Conservation (phyloP, 768 basidiomycete genomes). For the Aureoboletus auriporus region DNA sequence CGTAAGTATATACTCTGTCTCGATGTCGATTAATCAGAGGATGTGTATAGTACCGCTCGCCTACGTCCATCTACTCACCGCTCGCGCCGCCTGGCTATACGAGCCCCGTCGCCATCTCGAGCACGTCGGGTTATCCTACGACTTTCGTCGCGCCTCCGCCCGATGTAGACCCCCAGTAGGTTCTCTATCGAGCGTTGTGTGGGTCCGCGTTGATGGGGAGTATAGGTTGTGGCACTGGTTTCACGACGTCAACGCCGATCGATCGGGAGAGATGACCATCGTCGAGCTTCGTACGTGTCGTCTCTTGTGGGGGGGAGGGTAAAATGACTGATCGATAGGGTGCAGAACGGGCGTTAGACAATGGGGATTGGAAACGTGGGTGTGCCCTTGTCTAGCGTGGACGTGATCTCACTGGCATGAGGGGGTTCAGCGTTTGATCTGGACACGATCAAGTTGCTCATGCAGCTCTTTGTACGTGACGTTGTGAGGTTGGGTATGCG, state of each 20-base stretch:
- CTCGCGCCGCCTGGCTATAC: neutral
- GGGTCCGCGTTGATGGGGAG: neutral
- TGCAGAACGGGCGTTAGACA: constrained; percentile 45
- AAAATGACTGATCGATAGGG: neutral
- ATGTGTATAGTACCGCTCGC: constrained; percentile 6
- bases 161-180: constrained; percentile 76
- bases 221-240: constrained; percentile 74
- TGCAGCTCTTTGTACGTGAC: constrained; percentile 66
- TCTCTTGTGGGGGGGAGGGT: neutral
- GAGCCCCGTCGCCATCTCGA: neutral
- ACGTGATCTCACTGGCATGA: neutral
- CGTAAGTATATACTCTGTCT: constrained; percentile 6
- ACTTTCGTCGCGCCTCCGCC: constrained; percentile 29
- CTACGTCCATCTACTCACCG: constrained; percentile 8
- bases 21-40: no score
- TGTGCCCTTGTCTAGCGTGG: constrained; percentile 3
- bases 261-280: constrained; percentile 64
- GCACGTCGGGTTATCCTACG: constrained; percentile 13
- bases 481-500: neutral
- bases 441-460: constrained; percentile 82
- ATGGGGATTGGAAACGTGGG: constrained; percentile 78
- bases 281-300: constrained; percentile 58
- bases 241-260: constrained; percentile 59
- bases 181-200: neutral
- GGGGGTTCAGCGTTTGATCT: constrained; percentile 63